phyloP scores from a whole-genome alignment of 768 basidiomycete genomes.

The Fomitopsis serialis region DNA sequence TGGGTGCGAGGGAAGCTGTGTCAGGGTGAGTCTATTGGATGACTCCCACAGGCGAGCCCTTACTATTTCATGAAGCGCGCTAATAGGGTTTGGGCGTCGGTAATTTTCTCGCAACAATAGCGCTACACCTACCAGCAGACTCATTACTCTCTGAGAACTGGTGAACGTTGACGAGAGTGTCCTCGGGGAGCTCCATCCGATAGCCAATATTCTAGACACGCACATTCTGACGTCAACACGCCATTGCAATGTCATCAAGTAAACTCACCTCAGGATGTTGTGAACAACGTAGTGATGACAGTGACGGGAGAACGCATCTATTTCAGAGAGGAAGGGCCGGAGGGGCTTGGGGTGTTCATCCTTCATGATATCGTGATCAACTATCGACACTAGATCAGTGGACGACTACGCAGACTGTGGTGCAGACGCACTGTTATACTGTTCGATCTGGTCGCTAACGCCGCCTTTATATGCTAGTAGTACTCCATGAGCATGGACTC shows the following conservation, averaged over 20 bases:
- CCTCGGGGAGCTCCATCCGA: conserved; percentile 30
- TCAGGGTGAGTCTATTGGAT: not conserved
- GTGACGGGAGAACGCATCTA: conserved; percentile 41
- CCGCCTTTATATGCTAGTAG: conserved; percentile 53
- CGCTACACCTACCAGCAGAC: conserved; percentile 19
- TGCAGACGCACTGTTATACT: conserved; percentile 47
- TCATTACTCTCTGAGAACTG: conserved; percentile 22
- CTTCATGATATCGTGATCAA: conserved; percentile 44
- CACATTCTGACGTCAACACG: not conserved
- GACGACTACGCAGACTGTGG: not conserved
- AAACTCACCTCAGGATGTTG: conserved; percentile 35
- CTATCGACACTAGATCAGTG: conserved; percentile 21
- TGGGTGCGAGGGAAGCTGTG: conserved; percentile 27
- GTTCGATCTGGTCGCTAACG: conserved; percentile 59
- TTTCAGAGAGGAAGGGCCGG: conserved; percentile 48
- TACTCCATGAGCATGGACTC: not conserved
- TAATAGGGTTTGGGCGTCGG: conserved; percentile 62
- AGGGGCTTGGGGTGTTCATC: conserved; percentile 45
- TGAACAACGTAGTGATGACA: conserved; percentile 48
- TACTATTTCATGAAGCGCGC: conserved; percentile 20
- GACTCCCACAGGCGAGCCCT: conserved; percentile 10
- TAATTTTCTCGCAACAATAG: not conserved
- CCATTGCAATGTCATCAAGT: not conserved
- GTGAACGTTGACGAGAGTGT: conserved; percentile 27
- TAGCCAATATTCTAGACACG: conserved; percentile 23